phyloP scores from a whole-genome alignment of 2,329 filamentous ascomycete species.

The Alternaria longipes region DNA sequence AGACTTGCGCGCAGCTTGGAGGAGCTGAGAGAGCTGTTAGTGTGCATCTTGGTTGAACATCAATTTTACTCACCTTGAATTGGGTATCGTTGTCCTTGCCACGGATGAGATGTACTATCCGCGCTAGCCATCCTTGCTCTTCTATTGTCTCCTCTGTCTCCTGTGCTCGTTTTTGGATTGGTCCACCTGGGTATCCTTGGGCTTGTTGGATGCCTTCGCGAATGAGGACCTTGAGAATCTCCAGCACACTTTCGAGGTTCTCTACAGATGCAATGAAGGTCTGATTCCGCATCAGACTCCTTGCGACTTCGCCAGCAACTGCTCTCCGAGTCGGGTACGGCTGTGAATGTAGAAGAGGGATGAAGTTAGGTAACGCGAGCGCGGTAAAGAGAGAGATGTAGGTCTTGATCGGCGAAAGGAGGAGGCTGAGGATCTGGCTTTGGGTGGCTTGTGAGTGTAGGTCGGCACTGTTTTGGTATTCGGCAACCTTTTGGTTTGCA shows the following conservation, averaged over 20 bases:
- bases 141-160: conserved; percentile 98
- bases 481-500: conserved; percentile 83
- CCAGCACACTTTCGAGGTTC: conserved; percentile 87
- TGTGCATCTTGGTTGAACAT: neutral
- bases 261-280: conserved; percentile 79
- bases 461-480: conserved; percentile 94
- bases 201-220: conserved; percentile 86
- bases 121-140: conserved; percentile 95
- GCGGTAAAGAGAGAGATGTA: conserved; percentile 98
- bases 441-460: conserved; percentile 88
- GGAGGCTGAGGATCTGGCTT: conserved; percentile 84
- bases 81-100: conserved; percentile 90
- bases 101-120: conserved; percentile 87
- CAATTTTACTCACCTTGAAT: conserved; percentile 68
- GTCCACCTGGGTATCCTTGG: conserved; percentile 83
- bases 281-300: conserved; percentile 81
- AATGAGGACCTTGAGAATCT: conserved; percentile 89
- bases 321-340: conserved; percentile 91
- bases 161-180: conserved; percentile 73
- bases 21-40: conserved; percentile 61
- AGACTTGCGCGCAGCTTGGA: conserved; percentile 86
- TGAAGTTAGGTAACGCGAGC: conserved; percentile 87
- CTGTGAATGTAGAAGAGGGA: conserved; percentile 88
- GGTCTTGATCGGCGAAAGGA: conserved; percentile 88
- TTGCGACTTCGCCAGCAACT: conserved; percentile 87